Conservation (phyloP, 805 yeast species). For the Candida tibetensis region DNA sequence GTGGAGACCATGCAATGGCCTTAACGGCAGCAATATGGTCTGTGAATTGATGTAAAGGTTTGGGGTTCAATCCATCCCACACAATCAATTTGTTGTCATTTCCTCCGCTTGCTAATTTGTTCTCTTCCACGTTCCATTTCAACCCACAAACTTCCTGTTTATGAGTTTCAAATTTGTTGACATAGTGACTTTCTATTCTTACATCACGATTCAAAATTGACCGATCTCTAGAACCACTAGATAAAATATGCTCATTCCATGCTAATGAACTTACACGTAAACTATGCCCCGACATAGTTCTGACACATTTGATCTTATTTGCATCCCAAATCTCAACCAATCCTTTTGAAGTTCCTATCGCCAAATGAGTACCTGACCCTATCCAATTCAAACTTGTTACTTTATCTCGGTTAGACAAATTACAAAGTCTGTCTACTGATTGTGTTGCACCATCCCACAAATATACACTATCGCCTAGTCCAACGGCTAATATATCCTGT, state of each 20-base stretch:
- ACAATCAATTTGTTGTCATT: slow-evolving; percentile 85
- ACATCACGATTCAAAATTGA: slow-evolving; percentile 89
- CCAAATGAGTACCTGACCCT: slow-evolving; percentile 89
- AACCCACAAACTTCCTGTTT: slow-evolving; percentile 96
- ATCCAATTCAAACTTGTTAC: slow-evolving; percentile 91
- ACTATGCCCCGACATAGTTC: slow-evolving; percentile 91
- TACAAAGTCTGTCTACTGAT: slow-evolving; percentile 76
- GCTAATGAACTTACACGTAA: slow-evolving; percentile 83
- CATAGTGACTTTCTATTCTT: slow-evolving; percentile 76
- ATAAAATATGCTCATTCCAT: slow-evolving; percentile 89
- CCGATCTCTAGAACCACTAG: slow-evolving; percentile 85
- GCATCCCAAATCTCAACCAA: slow-evolving; percentile 95
- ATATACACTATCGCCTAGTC: slow-evolving; percentile 82
- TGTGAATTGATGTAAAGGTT: slow-evolving; percentile 68
- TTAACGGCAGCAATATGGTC: slow-evolving; percentile 96
- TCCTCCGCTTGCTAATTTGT: slow-evolving; percentile 92
- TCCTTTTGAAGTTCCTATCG: slow-evolving; percentile 86
- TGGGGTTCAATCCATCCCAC: slow-evolving; percentile 76
- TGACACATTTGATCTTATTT: slow-evolving; percentile 69
- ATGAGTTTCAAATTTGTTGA: slow-evolving; percentile 69
- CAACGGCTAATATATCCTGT: slow-evolving; percentile 85
- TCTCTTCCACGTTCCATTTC: slow-evolving; percentile 88
- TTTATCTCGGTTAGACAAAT: slow-evolving; percentile 57
- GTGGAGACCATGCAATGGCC: slow-evolving; percentile 97
- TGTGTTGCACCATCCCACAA: slow-evolving; percentile 89